Conservation (phyloP, 495 filamentous ascomycete genomes). For the Tuber brumale region DNA sequence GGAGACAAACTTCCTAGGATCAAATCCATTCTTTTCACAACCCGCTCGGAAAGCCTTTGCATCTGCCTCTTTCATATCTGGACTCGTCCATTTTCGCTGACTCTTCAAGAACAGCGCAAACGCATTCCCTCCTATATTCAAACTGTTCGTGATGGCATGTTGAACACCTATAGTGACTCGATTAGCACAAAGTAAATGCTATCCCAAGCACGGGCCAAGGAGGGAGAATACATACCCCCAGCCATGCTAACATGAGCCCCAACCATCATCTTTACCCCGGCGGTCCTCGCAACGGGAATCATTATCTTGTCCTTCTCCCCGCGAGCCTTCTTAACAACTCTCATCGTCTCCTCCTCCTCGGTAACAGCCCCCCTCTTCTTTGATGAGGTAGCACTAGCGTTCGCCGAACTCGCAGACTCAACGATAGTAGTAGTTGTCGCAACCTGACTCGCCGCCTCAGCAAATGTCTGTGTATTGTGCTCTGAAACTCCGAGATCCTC, state of each 20-base stretch:
- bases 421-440: background rate
- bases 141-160: slow-evolving; percentile 72
- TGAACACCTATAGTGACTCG: slow-evolving; percentile 60
- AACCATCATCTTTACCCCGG: slow-evolving; percentile 70
- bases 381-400: slow-evolving; percentile 24
- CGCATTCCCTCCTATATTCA: slow-evolving; percentile 80
- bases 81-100: slow-evolving; percentile 90
- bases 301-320: slow-evolving; percentile 45
- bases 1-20: slow-evolving; percentile 50
- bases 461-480: background rate
- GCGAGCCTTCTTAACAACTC: slow-evolving; percentile 14
- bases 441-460: background rate
- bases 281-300: slow-evolving; percentile 63
- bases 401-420: background rate
- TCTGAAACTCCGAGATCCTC: background rate
- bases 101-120: slow-evolving; percentile 94
- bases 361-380: slow-evolving; percentile 44
- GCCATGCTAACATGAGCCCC: slow-evolving; percentile 88
- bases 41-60: slow-evolving; percentile 58
- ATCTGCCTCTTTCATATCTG: slow-evolving; percentile 62
- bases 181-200: slow-evolving; percentile 11
- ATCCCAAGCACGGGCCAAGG: background rate
- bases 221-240: slow-evolving; percentile 54
- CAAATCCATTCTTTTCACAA: slow-evolving; percentile 65
- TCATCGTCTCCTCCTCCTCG: slow-evolving; percentile 22